A percentile compares a stretch with the other conserved stretches of the same genome.
Conservation (phyloP, 2,329 filamentous ascomycete species). For the Aureobasidium sp. region DNA sequence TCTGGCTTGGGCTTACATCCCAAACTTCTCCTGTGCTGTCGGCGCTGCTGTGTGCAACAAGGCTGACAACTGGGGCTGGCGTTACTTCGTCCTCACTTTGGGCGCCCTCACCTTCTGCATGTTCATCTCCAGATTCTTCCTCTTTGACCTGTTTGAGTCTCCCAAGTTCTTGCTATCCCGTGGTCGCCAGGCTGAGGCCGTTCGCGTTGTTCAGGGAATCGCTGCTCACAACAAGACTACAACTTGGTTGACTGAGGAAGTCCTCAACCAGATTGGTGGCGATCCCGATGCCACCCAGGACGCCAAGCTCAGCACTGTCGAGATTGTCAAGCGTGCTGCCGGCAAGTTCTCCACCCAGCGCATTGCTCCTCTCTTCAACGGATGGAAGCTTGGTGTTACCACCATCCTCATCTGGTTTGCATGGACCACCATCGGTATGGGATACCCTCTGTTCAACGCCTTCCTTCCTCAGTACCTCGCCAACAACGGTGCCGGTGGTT, state of each 20-base stretch:
- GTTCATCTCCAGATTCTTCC: constrained; percentile 68
- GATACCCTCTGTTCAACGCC: constrained; percentile 79
- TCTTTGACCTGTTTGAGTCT: constrained; percentile 77
- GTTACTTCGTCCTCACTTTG: constrained; percentile 61
- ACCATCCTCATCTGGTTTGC: constrained; percentile 60
- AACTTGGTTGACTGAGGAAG: constrained; percentile 69
- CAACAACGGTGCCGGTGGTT: constrained; percentile 37
- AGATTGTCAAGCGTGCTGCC: constrained; percentile 51
- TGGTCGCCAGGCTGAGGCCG: constrained; percentile 69
- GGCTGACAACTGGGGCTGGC: constrained; percentile 61
- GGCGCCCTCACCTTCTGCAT: constrained; percentile 65
- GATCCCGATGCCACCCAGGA: constrained; percentile 34
- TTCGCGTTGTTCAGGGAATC: constrained; percentile 70
- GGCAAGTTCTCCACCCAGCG: constrained; percentile 57
- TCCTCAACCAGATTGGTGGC: constrained; percentile 47
- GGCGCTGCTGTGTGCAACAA: constrained; percentile 26
- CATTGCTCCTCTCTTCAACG: constrained; percentile 53
- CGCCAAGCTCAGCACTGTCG: constrained; percentile 32
- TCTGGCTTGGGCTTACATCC: constrained; percentile 68
- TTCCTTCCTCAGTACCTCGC: constrained; percentile 83
- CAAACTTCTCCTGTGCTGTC: constrained; percentile 48
- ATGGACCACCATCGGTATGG: constrained; percentile 78
- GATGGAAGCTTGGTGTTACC: constrained; percentile 38
- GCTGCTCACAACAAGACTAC: constrained; percentile 52
- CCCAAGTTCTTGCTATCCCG: constrained; percentile 72